Evolutionary conservation across 1,284 basidiomycete species (phyloP), one percentile per base, ranked within the genome.

Genomic region (Amylostereum chailletii): DNA sequence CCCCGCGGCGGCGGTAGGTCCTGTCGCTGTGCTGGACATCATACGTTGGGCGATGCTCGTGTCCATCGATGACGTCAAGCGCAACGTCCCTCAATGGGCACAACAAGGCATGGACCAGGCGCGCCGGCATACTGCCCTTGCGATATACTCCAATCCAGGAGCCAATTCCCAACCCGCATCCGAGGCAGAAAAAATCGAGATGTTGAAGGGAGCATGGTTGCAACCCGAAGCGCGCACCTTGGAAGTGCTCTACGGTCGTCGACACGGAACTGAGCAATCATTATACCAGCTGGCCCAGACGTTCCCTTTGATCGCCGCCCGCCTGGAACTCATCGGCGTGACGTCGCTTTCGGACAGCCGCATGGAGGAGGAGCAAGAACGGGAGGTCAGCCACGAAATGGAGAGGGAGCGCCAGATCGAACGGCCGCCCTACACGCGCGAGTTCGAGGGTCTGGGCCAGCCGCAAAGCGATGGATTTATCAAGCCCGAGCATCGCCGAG

Each of bases 301-400:
- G 19, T 19, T 19, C 19, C 19, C 19, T 19, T 19, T 19, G 19
- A 19, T 19, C 19, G 19, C 19, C 19, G 19, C 19, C 19, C 62
- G 61, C 41, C 64, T 65, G 11, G 29, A 48, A 19, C 30, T 51
- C n/a, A 61, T 75, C 8, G 66, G 68, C 0, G 46, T 63, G 3
- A 42, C 27, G 4, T 46, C 55, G 0, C 31, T 63, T 8, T 29
- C 45, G 1, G 54, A 61, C 31, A 40, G 51, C 1, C 47, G 51
- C 10, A 55, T 72, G 50, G 68, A 67, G 4, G 75, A 78, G 54
- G 76, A 77, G 50, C 75, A 77, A 51, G 76, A 78, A 47, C 62
- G 72, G 10, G 76, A 79, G 53, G 60, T 77, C 2, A 55, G 52
- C 6, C 69, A 71, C 33, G 75, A 77, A 54, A 57, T 65, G 1